Evolutionary conservation across 164 flowering plant genomes (phyloP).

Genomic region (Echeveria elegans): DNA sequence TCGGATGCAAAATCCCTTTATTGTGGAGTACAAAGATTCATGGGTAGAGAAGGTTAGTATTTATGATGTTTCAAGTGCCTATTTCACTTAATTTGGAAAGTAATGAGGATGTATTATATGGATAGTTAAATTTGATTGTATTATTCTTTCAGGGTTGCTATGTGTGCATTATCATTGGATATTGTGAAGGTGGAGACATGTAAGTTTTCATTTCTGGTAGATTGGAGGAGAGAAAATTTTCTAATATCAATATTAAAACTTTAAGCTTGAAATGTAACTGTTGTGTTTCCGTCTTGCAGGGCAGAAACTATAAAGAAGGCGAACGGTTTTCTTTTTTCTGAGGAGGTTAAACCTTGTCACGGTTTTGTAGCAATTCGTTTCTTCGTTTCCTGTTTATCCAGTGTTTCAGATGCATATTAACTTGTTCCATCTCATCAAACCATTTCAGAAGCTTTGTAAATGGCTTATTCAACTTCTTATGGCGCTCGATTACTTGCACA

Average conservation of each 20-base stretch:
- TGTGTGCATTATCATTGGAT: slow-evolving; percentile 92
- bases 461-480: slow-evolving; percentile 95
- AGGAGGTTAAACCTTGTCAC: slow-evolving; percentile 48
- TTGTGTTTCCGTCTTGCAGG: slow-evolving; percentile 37
- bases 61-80: background rate
- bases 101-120: background rate
- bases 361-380: background rate
- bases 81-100: background rate
- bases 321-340: slow-evolving; percentile 61
- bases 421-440: slow-evolving; percentile 3
- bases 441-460: slow-evolving; percentile 80
- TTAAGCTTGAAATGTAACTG: background rate
- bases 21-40: slow-evolving; percentile 98
- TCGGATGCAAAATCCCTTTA: slow-evolving; percentile 70
- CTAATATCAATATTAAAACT: slow-evolving; percentile 6
- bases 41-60: slow-evolving; percentile 92
- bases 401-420: slow-evolving; percentile 2
- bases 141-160: slow-evolving; percentile 70
- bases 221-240: background rate
- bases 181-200: slow-evolving; percentile 98
- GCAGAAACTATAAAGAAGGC: slow-evolving; percentile 77
- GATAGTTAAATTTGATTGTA: background rate
- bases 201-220: slow-evolving; percentile 29
- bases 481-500: too few species aligned
- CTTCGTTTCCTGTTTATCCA: background rate